These are phyloP conservation scores for Talinum fruticosum DNA, from an alignment of 148 eudicot species.

Conservation along the genomic window DNA sequence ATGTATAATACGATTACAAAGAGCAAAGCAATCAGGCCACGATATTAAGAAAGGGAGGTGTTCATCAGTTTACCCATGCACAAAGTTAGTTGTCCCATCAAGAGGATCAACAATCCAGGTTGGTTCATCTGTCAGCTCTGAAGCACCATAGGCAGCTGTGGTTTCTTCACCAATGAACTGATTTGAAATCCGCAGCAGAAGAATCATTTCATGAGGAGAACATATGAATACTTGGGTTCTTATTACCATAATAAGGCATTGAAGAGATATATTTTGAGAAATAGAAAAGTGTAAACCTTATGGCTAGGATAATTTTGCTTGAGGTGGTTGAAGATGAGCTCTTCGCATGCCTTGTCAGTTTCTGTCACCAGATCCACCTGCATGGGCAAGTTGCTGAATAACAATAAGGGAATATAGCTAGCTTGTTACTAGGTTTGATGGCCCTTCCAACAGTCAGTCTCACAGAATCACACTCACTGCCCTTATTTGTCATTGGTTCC, in stretches of 20 bases:
- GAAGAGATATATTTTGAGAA: not conserved
- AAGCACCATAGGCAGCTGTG: conserved; percentile 73
- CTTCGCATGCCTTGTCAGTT: conserved; percentile 97
- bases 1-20: not conserved
- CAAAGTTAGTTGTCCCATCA: conserved; percentile 95
- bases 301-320: conserved; percentile 66
- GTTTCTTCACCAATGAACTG: conserved; percentile 99
- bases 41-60: not conserved
- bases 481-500: not conserved
- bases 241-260: conserved; percentile 3
- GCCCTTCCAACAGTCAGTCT: not conserved
- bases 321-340: conserved; percentile 75
- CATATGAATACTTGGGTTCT: not conserved
- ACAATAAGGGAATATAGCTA: not conserved
- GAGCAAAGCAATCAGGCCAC: not conserved
- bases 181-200: not conserved
- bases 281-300: conserved; percentile 46
- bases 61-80: conserved; percentile 62
- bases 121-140: conserved; percentile 86
- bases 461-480: not conserved
- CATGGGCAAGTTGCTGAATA: conserved; percentile 14
- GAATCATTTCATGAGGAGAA: not conserved
- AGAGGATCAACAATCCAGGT: conserved; percentile 98
- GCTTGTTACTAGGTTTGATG: too few relatives aligned
- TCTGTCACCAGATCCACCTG: conserved; percentile 99